A percentile compares a stretch with the other conserved stretches of the same genome.
Evolutionary conservation across 116 monocot genomes (phyloP).

Genomic region (Dioscorea cayenensis): DNA sequence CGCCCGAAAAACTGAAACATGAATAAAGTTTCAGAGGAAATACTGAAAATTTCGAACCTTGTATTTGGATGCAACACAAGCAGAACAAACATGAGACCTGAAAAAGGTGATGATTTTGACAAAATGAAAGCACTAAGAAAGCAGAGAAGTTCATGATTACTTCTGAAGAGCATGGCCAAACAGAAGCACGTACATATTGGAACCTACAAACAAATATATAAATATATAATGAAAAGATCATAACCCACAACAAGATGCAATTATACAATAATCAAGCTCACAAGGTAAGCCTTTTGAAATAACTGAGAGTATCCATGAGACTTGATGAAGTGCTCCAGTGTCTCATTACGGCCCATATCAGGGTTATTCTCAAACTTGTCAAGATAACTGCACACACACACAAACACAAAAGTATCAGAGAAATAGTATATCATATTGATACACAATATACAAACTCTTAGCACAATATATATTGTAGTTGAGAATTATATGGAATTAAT

Average conservation of each 20-base stretch:
- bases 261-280: slow-evolving; percentile 25
- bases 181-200: slow-evolving; percentile 88
- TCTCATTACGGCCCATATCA: slow-evolving; percentile 71
- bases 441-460: no score
- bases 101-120: slow-evolving; percentile 86
- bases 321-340: slow-evolving; percentile 69
- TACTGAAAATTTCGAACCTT: not conserved
- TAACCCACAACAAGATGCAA: not conserved
- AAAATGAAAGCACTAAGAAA: slow-evolving; percentile 83
- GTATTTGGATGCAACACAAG: no score
- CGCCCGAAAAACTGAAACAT: slow-evolving; percentile 71
- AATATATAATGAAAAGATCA: not conserved
- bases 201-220: slow-evolving; percentile 24
- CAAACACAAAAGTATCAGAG: no score
- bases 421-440: not conserved
- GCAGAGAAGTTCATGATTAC: slow-evolving; percentile 85
- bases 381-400: slow-evolving; percentile 49
- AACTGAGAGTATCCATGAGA: slow-evolving; percentile 75
- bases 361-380: slow-evolving; percentile 63
- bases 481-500: not conserved
- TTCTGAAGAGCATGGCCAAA: slow-evolving; percentile 89
- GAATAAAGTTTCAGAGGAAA: not conserved
- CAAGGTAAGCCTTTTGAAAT: slow-evolving; percentile 88
- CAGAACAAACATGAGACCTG: slow-evolving; percentile 37
- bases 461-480: no score